Percentiles rank a stretch among this genome's conserved stretches.
Evolutionary conservation across 495 filamentous ascomycete genomes (phyloP).

Genomic region (Ramalina intermedia): DNA sequence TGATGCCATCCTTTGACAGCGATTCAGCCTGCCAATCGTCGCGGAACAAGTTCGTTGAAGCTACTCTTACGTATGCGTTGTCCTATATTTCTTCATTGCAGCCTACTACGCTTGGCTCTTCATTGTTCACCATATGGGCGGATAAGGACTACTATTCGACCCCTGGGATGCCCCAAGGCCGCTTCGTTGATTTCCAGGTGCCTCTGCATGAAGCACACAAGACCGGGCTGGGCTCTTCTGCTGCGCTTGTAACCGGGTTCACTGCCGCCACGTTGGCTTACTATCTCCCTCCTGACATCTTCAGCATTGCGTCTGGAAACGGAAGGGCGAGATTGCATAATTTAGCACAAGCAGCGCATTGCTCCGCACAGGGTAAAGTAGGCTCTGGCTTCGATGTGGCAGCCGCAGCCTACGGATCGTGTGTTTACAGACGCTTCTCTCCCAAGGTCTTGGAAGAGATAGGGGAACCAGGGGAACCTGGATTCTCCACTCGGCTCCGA

Average conservation of each 20-base stretch:
- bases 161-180: conserved; percentile 26
- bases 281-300: conserved; percentile 50
- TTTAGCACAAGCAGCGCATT: conserved; percentile 83
- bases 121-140: conserved; percentile 75
- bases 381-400: conserved; percentile 97
- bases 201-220: conserved; percentile 73
- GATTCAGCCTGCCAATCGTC: conserved; percentile 15
- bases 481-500: conserved; percentile 52
- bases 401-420: conserved; percentile 78
- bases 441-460: conserved; percentile 53
- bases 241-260: conserved; percentile 84
- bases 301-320: conserved; percentile 32
- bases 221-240: conserved; percentile 90
- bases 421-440: conserved; percentile 81
- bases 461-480: conserved; percentile 44
- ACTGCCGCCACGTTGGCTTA: conserved; percentile 61
- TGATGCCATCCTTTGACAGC: conserved; percentile 20
- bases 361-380: conserved; percentile 90
- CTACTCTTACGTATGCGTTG: conserved; percentile 71
- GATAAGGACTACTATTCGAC: conserved; percentile 96
- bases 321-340: conserved; percentile 54
- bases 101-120: conserved; percentile 44
- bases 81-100: conserved; percentile 54
- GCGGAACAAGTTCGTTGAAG: conserved; percentile 79
- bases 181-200: conserved; percentile 67